These are phyloP conservation scores for Cruciata laevipes DNA, from an alignment of 257 asterid species.

Conservation along the genomic window DNA sequence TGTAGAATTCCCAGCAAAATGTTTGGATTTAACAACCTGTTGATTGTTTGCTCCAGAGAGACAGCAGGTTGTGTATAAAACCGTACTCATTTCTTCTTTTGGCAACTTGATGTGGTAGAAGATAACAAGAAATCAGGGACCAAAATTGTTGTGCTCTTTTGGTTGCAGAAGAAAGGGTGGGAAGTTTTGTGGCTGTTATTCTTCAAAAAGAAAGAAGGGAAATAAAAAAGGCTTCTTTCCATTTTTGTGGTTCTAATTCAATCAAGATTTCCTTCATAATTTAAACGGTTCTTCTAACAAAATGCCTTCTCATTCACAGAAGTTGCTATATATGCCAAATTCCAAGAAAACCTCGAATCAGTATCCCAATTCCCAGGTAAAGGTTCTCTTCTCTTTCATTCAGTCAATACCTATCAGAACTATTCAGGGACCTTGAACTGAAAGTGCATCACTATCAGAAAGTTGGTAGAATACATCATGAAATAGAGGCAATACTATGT, in stretches of 20 bases:
- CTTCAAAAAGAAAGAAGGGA: not conserved
- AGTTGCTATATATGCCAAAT: too few relatives aligned
- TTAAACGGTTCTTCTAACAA: not conserved
- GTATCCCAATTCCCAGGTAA: not conserved
- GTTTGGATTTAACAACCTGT: slow-evolving; percentile 22
- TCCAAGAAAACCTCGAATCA: too few relatives aligned
- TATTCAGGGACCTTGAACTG: not conserved
- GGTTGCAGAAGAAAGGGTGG: not conserved
- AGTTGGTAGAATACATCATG: not conserved
- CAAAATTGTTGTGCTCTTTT: not conserved
- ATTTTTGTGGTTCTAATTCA: slow-evolving; percentile 27
- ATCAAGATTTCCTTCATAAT: not conserved
- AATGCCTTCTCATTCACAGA: not conserved
- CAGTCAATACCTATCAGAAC: not conserved
- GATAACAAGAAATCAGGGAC: not conserved
- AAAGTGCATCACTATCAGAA: not conserved
- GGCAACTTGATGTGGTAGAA: not conserved
- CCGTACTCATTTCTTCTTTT: slow-evolving; percentile 42
- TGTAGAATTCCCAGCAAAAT: slow-evolving; percentile 17
- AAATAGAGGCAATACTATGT: not conserved
- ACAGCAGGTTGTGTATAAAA: slow-evolving; percentile 33
- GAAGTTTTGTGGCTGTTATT: not conserved
- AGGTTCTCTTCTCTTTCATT: not conserved
- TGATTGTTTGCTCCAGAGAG: slow-evolving; percentile 40
- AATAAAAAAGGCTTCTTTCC: not conserved